phyloP scores from a whole-genome alignment of 768 basidiomycete species.

The Phaeotremella fagi region DNA sequence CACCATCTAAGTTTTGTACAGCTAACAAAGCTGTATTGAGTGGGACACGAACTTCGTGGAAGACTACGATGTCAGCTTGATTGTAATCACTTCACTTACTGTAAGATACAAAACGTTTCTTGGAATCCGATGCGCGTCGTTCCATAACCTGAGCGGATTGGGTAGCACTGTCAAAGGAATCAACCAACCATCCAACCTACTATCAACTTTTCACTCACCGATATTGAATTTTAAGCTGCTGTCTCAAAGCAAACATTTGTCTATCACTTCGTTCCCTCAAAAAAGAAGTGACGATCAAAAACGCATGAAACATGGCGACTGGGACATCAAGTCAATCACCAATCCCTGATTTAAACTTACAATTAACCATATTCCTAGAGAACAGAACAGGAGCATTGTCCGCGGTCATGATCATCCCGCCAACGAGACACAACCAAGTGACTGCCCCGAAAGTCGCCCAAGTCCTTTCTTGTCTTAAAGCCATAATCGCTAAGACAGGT shows the following conservation, averaged over 20 bases:
- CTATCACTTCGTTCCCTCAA: slow-evolving; percentile 55
- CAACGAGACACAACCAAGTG: slow-evolving; percentile 42
- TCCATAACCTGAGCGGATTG: slow-evolving; percentile 71
- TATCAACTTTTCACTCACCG: slow-evolving; percentile 24
- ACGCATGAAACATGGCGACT: slow-evolving; percentile 71
- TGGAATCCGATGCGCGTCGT: slow-evolving; percentile 69
- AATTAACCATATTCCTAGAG: slow-evolving; percentile 50
- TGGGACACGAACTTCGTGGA: slow-evolving; percentile 54
- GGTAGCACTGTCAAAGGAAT: slow-evolving; percentile 50
- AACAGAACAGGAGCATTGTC: slow-evolving; percentile 48
- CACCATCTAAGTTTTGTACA: slow-evolving; percentile 86
- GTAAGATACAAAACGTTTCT: slow-evolving; percentile 62
- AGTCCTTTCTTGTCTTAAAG: slow-evolving; percentile 46
- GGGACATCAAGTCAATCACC: slow-evolving; percentile 55
- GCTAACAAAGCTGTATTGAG: slow-evolving; percentile 64
- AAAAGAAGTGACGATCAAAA: slow-evolving; percentile 66
- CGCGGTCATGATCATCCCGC: slow-evolving; percentile 32
- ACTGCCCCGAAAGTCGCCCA: slow-evolving; percentile 36
- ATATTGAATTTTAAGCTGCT: slow-evolving; percentile 71
- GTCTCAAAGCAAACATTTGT: slow-evolving; percentile 63
- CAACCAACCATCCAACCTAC: background rate
- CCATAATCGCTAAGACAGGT: slow-evolving; percentile 49
- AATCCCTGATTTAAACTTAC: slow-evolving; percentile 12
- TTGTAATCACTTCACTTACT: slow-evolving; percentile 11
- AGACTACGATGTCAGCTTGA: slow-evolving; percentile 39